Percentiles rank a stretch among this genome's conserved stretches.
Evolutionary conservation across 768 basidiomycete species (phyloP).

Genomic region (Tylopilus vinaceipallidus): DNA sequence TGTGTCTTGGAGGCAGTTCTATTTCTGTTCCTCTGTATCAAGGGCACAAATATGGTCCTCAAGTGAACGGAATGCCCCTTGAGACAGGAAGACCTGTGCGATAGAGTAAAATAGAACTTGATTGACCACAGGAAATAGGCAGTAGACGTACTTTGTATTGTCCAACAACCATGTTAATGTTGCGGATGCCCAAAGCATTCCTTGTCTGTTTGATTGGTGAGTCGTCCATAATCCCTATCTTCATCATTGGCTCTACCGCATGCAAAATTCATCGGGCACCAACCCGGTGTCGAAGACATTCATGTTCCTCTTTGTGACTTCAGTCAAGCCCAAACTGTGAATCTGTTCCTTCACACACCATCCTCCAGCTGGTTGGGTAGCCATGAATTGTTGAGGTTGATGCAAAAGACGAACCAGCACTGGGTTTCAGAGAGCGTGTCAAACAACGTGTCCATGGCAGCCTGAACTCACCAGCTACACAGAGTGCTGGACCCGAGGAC

Average conservation of each 20-base stretch:
- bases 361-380: conserved; percentile 93
- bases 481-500: conserved; percentile 45
- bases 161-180: conserved; percentile 78
- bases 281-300: conserved; percentile 82
- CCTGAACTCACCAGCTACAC: conserved; percentile 87
- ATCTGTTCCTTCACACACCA: conserved; percentile 89
- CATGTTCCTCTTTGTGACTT: conserved; percentile 66
- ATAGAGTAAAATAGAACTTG: conserved; percentile 4
- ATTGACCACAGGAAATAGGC: conserved; percentile 27
- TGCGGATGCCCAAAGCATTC: conserved; percentile 53
- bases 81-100: conserved; percentile 81
- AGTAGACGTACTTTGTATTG: conserved; percentile 63
- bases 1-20: conserved; percentile 72
- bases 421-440: conserved; percentile 67
- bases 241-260: conserved; percentile 73
- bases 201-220: conserved; percentile 55
- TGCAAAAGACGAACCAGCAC: conserved; percentile 89
- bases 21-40: conserved; percentile 85
- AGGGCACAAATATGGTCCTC: conserved; percentile 83
- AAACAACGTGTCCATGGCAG: conserved; percentile 81
- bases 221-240: conserved; percentile 58
- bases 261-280: conserved; percentile 82
- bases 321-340: conserved; percentile 71
- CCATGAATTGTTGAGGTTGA: conserved; percentile 94
- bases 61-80: conserved; percentile 78